Evolutionary conservation across 179 eudicot genomes (phyloP).

Genomic region (Drosera spatulata): DNA sequence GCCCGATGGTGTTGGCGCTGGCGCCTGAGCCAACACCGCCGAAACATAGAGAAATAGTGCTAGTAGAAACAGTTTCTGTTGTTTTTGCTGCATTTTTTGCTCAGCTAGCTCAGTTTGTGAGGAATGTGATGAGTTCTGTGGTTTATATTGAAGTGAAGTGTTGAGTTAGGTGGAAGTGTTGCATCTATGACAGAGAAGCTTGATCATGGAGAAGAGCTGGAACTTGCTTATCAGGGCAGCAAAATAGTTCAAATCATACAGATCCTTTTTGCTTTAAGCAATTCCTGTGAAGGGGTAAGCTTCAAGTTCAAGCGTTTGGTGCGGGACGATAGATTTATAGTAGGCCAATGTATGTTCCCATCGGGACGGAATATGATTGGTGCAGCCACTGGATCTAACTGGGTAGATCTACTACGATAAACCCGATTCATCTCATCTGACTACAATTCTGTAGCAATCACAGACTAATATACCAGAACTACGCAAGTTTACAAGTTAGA

Average conservation of each 20-base stretch:
- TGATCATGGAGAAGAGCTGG: conserved; percentile 10
- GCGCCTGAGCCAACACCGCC: conserved; percentile 23
- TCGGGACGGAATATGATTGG: no score
- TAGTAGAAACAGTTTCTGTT: conserved; percentile 1
- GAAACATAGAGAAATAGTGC: conserved; percentile 18
- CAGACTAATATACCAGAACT: no score
- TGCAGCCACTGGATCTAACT: no score
- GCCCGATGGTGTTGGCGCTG: conserved; percentile 67
- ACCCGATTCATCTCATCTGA: no score
- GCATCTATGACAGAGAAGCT: no score
- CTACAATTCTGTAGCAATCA: no score
- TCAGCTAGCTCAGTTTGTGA: not conserved
- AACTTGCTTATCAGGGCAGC: conserved; percentile 36
- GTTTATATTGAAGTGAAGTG: not conserved
- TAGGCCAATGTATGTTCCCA: no score
- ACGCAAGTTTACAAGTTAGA: no score
- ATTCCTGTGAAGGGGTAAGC: conserved; percentile 3
- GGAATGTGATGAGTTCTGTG: conserved; percentile 1
- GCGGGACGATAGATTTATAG: no score
- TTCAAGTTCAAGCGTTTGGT: conserved; percentile 16
- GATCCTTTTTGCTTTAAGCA: conserved; percentile 4
- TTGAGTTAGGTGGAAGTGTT: conserved; percentile 16
- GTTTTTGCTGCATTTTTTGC: conserved; percentile 8
- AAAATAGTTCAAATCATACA: conserved; percentile 19
- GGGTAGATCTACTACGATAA: no score